Evolutionary conservation across 2,329 filamentous ascomycete genomes (phyloP).

Genomic region (Monilinia laxa): DNA sequence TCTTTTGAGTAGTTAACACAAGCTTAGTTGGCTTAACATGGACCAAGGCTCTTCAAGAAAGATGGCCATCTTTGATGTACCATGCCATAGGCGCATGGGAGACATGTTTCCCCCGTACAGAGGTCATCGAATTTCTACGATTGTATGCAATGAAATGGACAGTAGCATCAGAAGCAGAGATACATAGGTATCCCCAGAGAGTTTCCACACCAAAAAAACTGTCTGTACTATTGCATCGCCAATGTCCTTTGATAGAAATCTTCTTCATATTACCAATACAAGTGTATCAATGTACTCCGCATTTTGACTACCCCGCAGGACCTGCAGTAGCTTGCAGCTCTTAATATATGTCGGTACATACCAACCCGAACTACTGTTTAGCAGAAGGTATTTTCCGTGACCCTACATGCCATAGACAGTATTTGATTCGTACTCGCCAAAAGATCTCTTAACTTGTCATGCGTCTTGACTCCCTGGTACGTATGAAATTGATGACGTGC

Average conservation of each 20-base stretch:
- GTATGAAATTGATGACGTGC: neutral
- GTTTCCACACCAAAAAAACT: too few relatives aligned
- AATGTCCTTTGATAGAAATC: neutral
- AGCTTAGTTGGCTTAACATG: too few relatives aligned
- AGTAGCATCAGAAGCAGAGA: too few relatives aligned
- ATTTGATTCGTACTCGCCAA: neutral
- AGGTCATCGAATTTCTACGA: neutral
- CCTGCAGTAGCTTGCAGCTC: neutral
- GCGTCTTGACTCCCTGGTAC: neutral
- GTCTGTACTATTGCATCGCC: neutral
- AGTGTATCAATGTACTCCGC: neutral
- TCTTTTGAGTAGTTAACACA: neutral
- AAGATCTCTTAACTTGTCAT: neutral
- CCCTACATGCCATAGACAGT: neutral
- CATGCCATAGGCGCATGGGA: too few relatives aligned
- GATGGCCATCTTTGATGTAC: neutral
- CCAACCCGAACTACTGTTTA: slow-evolving; percentile 3
- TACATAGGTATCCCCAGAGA: too few relatives aligned
- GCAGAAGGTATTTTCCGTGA: neutral
- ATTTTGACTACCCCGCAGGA: slow-evolving; percentile 7
- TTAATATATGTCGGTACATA: slow-evolving; percentile 7
- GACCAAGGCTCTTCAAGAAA: too few relatives aligned
- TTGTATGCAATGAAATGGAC: neutral
- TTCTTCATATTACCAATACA: neutral
- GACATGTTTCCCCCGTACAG: neutral